Percentiles rank a stretch among this genome's conserved stretches.
Conservation (phyloP, 257 asterid species). For the Nicotiana tomentosiformis region DNA sequence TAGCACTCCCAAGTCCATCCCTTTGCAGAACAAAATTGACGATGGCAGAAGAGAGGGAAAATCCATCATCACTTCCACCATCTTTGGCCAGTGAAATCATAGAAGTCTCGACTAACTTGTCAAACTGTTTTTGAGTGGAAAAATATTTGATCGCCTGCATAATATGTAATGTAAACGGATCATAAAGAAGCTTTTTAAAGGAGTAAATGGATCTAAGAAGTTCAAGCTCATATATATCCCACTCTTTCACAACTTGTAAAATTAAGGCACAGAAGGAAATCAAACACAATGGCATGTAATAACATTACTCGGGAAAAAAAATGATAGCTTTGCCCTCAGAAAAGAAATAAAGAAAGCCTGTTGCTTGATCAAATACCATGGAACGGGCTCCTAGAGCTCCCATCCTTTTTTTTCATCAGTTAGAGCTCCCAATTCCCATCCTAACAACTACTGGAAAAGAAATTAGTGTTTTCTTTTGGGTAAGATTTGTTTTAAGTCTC, state of each 20-base stretch:
- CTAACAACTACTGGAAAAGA: background rate
- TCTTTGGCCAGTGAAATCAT: conserved; percentile 39
- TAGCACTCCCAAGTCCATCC: conserved; percentile 66
- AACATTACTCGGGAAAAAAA: background rate
- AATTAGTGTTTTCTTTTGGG: background rate
- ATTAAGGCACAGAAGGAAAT: background rate
- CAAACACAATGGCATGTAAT: background rate
- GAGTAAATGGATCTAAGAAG: conserved; percentile 5
- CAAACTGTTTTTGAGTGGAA: conserved; percentile 50
- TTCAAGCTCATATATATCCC: background rate
- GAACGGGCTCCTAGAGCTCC: background rate
- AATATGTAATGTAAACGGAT: conserved; percentile 14
- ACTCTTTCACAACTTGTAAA: background rate
- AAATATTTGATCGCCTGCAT: conserved; percentile 78
- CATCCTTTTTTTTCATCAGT: background rate
- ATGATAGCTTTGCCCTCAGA: background rate
- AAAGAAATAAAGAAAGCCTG: background rate
- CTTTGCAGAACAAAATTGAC: conserved; percentile 51
- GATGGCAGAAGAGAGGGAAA: conserved; percentile 67
- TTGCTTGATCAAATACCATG: conserved; percentile 1
- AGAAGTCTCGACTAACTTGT: conserved; percentile 70
- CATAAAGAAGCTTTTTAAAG: background rate
- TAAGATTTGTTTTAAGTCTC: background rate
- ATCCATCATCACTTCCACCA: conserved; percentile 81
- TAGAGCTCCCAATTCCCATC: background rate